Base-by-base conservation (phyloP, 192 early-diverging fungal species). In the Backusella macrospora region DNA sequence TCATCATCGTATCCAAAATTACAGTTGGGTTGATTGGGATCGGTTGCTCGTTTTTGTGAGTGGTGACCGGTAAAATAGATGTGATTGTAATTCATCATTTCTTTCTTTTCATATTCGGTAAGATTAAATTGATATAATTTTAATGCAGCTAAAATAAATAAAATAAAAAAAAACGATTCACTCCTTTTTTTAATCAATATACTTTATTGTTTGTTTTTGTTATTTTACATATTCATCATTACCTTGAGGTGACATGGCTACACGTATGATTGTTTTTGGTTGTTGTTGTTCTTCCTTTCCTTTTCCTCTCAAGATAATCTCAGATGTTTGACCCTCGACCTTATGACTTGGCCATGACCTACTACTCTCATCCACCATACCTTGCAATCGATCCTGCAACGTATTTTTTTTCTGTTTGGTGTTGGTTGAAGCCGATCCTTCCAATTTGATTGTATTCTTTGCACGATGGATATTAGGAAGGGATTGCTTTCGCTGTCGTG, bases 1-100 rank as follows among this genome's bases (percentile, higher is more conserved):
- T 94, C 90, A 82, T 98, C 96, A 81, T 97, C 96, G 62, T 69
- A 69, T 23, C 67, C 67, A 48, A 69, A 69, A 37, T 69, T 69
- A 12, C 40, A 44, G 14, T 29, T 15, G 4, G 67, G 21, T 1
- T 69, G 67, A 29, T 23, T 5, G 6, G 67, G 45, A 15, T 29
- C 26, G 9, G 67, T 43, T 29, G 40, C 13, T 37, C 40, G 45
- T 44, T 69, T 69, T 45, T 47, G 40, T 29, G 67, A 42, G 48
- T 69, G 67, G 7, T 42, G 21, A 3, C 67, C 67, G 4, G 45
- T 45, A 69, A 69, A 69, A 69, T 69, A 69, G 14, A 69, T 29
- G 23, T 69, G 67, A 46, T 42, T 46, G 43, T 69, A 69, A 1
- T 18, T 45, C 42, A 47, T 29, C 42, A 69, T 69, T 45, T 69